phyloP scores from a whole-genome alignment of 257 asterid genomes.

The Cruciata laevipes region DNA sequence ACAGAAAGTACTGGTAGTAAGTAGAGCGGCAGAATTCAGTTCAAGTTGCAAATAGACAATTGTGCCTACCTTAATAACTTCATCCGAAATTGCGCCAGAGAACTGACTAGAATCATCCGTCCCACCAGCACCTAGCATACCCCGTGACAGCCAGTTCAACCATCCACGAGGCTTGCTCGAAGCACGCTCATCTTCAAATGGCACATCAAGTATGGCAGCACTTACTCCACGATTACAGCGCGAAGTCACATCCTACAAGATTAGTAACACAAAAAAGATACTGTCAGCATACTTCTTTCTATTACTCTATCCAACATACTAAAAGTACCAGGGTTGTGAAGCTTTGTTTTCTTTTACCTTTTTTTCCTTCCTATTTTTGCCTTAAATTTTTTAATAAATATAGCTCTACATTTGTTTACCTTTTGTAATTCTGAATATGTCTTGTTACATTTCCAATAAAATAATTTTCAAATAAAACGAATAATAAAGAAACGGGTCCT shows the following conservation, averaged over 20 bases:
- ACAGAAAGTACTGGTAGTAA: background rate
- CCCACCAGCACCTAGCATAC: constrained; percentile 99
- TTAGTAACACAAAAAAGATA: constrained; percentile 4
- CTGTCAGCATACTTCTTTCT: constrained; percentile 8
- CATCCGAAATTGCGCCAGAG: constrained; percentile 94
- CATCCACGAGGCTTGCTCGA: constrained; percentile 86
- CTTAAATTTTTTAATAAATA: too few relatives aligned
- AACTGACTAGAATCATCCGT: constrained; percentile 83
- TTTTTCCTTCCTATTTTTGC: background rate
- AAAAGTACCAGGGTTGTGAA: background rate
- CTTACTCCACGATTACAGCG: constrained; percentile 37
- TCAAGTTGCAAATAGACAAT: background rate
- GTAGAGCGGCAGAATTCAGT: background rate
- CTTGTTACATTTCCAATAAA: background rate
- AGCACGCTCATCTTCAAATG: constrained; percentile 56
- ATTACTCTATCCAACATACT: background rate
- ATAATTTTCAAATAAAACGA: too few relatives aligned
- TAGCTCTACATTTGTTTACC: background rate
- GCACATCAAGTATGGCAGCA: constrained; percentile 40
- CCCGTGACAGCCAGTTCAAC: constrained; percentile 96
- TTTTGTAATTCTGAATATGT: too few relatives aligned
- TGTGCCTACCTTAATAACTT: constrained; percentile 59
- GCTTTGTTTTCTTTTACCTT: background rate
- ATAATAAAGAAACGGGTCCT: background rate
- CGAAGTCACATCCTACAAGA: constrained; percentile 61